Percentiles rank a stretch among this genome's conserved stretches.
These are phyloP conservation scores for Smithsoniella earleae DNA, from an alignment of 163 green algal genomes.

Conservation along the genomic window DNA sequence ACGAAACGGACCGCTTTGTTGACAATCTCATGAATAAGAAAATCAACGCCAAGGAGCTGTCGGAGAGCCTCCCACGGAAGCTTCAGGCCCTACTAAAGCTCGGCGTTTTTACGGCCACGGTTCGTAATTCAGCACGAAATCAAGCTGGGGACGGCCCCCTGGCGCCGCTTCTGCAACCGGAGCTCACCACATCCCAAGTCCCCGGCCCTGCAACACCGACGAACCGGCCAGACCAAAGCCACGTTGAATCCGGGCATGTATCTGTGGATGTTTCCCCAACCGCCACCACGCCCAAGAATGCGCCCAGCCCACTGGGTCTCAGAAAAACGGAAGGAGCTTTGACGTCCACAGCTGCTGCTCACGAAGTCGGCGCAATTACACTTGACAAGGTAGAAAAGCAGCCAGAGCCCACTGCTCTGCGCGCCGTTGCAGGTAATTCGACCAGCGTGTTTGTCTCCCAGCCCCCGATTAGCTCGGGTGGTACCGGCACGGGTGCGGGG, in stretches of 20 bases:
- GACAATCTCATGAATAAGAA: constrained; percentile 33
- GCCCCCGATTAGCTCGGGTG: neutral
- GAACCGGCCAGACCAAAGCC: neutral
- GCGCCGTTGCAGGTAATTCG: neutral
- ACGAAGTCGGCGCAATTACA: too few relatives aligned
- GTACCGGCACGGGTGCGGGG: neutral
- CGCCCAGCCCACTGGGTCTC: too few relatives aligned
- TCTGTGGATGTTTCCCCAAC: neutral
- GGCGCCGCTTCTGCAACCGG: neutral
- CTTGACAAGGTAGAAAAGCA: neutral
- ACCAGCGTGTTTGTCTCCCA: neutral
- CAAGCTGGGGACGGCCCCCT: neutral
- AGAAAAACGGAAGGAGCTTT: too few relatives aligned
- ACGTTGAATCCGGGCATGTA: neutral
- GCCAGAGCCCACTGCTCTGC: neutral
- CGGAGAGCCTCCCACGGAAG: neutral
- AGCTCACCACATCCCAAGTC: neutral
- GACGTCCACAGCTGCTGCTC: too few relatives aligned
- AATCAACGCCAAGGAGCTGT: neutral
- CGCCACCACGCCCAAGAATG: neutral
- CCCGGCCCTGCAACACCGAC: too few relatives aligned
- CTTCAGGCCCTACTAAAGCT: constrained; percentile 2
- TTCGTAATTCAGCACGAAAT: neutral
- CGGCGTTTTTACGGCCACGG: neutral
- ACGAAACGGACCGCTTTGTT: constrained; percentile 45